phyloP scores from a whole-genome alignment of 257 asterid genomes.

The Datura wrightii region DNA sequence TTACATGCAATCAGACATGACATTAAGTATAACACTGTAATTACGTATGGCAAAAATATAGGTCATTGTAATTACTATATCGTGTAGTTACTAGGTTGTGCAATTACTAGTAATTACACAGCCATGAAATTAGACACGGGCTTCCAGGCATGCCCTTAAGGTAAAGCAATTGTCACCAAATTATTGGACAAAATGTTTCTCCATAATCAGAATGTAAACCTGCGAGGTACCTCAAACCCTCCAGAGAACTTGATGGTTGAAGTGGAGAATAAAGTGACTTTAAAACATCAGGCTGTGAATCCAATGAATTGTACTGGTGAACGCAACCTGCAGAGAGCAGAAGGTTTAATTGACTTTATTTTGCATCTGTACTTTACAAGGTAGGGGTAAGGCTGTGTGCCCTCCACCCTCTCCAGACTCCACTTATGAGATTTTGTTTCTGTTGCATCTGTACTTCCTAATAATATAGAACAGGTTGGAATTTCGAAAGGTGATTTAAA shows the following conservation, averaged over 20 bases:
- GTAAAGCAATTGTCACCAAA: background rate
- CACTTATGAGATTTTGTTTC: no score
- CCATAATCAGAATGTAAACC: slow-evolving; percentile 4
- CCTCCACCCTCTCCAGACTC: no score
- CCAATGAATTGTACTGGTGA: slow-evolving; percentile 85
- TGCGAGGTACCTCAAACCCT: slow-evolving; percentile 74
- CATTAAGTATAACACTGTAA: background rate
- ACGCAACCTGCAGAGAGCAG: slow-evolving; percentile 75
- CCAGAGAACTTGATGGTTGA: slow-evolving; percentile 86
- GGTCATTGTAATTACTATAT: no score
- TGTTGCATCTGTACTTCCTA: background rate
- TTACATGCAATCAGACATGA: background rate
- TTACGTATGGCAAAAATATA: no score
- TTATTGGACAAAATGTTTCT: background rate
- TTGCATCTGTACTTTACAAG: background rate
- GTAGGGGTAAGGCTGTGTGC: no score
- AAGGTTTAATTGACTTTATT: slow-evolving; percentile 24
- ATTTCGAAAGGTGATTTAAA: slow-evolving; percentile 29
- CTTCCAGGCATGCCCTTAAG: background rate
- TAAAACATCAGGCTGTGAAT: slow-evolving; percentile 94
- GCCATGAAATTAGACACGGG: background rate
- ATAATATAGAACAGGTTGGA: slow-evolving; percentile 4
- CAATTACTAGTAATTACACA: background rate
- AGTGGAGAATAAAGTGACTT: slow-evolving; percentile 93
- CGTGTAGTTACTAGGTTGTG: no score